A percentile compares a stretch with the other conserved stretches of the same genome.
phyloP scores from a whole-genome alignment of 2,329 filamentous ascomycete species.

The Neophaeococcomyces mojaviensis region DNA sequence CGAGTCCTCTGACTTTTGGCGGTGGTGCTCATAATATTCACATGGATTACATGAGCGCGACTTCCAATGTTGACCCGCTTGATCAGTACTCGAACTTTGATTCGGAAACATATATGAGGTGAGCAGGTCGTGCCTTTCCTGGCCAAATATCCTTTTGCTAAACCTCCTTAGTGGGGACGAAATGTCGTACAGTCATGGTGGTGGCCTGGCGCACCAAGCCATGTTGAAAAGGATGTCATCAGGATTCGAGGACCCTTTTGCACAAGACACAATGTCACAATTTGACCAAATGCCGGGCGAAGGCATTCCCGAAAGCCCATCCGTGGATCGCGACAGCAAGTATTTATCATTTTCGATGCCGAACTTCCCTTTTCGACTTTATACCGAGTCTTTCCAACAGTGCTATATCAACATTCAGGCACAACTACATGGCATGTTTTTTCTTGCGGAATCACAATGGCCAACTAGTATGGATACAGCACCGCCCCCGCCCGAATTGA shows the following conservation, averaged over 20 bases:
- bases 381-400: conserved; percentile 52
- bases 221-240: conserved; percentile 44
- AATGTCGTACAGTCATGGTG: conserved; percentile 40
- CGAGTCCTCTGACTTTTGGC: conserved; percentile 47
- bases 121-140: conserved; percentile 24
- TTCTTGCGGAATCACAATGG: conserved; percentile 58
- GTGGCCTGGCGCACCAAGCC: conserved; percentile 30
- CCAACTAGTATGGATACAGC: conserved; percentile 48
- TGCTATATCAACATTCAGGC: conserved; percentile 52
- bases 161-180: conserved; percentile 43
- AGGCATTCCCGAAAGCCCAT: conserved; percentile 44
- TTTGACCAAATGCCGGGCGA: conserved; percentile 39
- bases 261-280: conserved; percentile 38
- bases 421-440: conserved; percentile 63
- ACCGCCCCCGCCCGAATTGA: conserved; percentile 63
- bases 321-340: conserved; percentile 60
- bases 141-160: conserved; percentile 7
- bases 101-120: conserved; percentile 55
- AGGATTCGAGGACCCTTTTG: conserved; percentile 44
- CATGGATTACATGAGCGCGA: conserved; percentile 40
- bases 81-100: conserved; percentile 55
- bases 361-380: conserved; percentile 51
- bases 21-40: conserved; percentile 39
- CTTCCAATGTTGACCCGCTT: conserved; percentile 47
- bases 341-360: conserved; percentile 66